Base-by-base conservation (phyloP, 805 yeast genomes). In the Cyberlindnera subsufficiens region DNA sequence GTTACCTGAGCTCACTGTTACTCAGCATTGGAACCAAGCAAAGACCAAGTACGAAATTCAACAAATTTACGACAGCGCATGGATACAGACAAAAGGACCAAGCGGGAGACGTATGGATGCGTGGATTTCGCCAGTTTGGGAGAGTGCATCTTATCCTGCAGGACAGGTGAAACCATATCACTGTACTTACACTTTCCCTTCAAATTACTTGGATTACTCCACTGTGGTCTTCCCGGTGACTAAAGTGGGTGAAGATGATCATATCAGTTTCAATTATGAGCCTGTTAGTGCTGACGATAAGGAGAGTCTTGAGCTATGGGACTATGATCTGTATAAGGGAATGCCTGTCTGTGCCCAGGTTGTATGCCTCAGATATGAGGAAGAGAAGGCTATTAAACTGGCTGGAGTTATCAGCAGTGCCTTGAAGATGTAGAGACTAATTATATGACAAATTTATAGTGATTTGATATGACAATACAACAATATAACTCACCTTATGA, bases 121-220 rank as follows among this genome's bases (percentile, higher is more conserved):
- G 54, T 71, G 84, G 47, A 60, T 85, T 34, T 72, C 82, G 40
- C 89, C 91, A 43, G 72, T 78, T 9, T 78, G 80, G 62, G 75
- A 74, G 45, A 80, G 82, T 47, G 80, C 80, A 39, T 61, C 73
- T 7, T 69, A 72, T 49, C 39, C 38, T 8, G 53, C 50, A 1
- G 74, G 86, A 89, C n/a, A 84, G 86, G 35, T 22, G 25, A 72
- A 71, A 40, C 75, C 82, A 18, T 76, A 73, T 38, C 69, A 73
- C 39, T 72, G 91, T 87, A 82, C 89, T 5, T 86, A 85, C 67
- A 82, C 91, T 6, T 65, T 86, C 3, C 69, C 82, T 49, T 82
- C 77, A 74, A 85, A 85, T 64, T 56, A 83, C 43, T 61, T 83
- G 46, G 93, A 86, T 60, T 71, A 77, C 54, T 88, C 93, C 36